Base-by-base conservation (phyloP, 495 filamentous ascomycete species). In the Beverwykella pulmonaria region DNA sequence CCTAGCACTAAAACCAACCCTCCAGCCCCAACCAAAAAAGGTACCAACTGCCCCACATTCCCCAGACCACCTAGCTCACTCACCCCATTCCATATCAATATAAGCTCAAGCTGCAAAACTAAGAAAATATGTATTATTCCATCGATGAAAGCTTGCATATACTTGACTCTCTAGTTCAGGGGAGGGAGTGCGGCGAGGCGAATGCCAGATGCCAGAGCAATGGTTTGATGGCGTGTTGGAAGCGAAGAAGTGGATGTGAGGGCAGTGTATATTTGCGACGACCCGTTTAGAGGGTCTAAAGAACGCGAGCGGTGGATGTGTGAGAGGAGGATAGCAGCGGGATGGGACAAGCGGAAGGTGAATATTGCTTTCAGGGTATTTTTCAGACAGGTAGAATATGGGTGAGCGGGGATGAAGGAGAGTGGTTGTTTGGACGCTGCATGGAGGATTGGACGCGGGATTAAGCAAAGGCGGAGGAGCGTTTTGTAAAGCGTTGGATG, bases 11-110 rank as follows among this genome's bases (percentile, higher is more conserved):
- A 60, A 7, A 61, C 30, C 49, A 76, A 44, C 9, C 74, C 71
- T n/a, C 10, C 71, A 17, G 74, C 54, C 1, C 71, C 74, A 14
- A 74, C 52, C 25, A 72, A 57, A 63, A 72, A 72, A 10, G 74
- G 73, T 34, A 76, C 69, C 53, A 74, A 52, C 54, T 76, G 73
- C 8, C 74, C 74, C 50, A 76, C 44, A 50, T 36, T 69, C 15
- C 46, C 55, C 34, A 76, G 32, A 1, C 50, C 56, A 29, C 60
- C 23, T 50, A 76, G 32, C 1, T 71, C 74, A 23, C 27, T 48
- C 14, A 75, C 54, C 6, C 59, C 1, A 30, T 76, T 76, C 71
- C 73, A 76, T 0, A 25, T 27, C 4, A 76, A 67, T 46, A 73
- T 68, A 23, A 75, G 23, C 55, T 75, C 74, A 0, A 76, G 53